Evolutionary conservation across 257 asterid genomes (phyloP).

Genomic region (Verbascum thapsus): DNA sequence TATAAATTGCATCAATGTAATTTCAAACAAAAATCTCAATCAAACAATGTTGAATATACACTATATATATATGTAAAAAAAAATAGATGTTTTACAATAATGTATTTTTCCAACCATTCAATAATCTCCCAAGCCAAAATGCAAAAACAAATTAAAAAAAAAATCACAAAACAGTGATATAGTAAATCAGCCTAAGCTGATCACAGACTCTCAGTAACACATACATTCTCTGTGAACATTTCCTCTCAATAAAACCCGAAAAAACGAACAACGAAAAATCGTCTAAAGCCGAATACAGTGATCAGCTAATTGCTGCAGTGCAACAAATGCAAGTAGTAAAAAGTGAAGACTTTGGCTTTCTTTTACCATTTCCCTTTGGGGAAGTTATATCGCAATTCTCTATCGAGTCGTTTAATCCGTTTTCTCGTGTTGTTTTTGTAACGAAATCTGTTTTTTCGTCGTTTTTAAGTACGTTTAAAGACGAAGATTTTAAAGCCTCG

Average conservation of each 20-base stretch:
- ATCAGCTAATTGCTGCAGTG: constrained; percentile 49
- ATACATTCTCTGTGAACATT: not conserved
- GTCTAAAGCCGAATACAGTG: not conserved
- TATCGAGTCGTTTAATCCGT: constrained; percentile 27
- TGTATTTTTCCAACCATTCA: constrained; percentile 15
- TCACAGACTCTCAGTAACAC: not conserved
- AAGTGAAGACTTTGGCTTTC: constrained; percentile 60
- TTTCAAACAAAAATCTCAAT: not conserved
- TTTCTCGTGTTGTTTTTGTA: constrained; percentile 26
- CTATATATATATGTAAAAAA: not conserved
- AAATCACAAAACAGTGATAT: constrained; percentile 7
- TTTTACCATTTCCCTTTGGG: constrained; percentile 35
- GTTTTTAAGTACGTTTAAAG: constrained; percentile 28
- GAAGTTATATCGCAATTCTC: constrained; percentile 33
- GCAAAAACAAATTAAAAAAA: too few species aligned
- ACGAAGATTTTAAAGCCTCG: constrained; percentile 36
- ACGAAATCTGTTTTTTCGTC: constrained; percentile 26
- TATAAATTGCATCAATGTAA: too few species aligned
- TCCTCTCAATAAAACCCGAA: constrained; percentile 14
- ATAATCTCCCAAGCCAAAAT: constrained; percentile 23
- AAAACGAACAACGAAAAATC: constrained; percentile 5
- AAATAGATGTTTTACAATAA: constrained; percentile 20
- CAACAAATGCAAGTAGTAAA: constrained; percentile 81
- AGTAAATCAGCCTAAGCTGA: not conserved
- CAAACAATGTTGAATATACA: constrained; percentile 15